Evolutionary conservation across 2,329 filamentous ascomycete genomes (phyloP).

Genomic region (Macrophomina tecta): DNA sequence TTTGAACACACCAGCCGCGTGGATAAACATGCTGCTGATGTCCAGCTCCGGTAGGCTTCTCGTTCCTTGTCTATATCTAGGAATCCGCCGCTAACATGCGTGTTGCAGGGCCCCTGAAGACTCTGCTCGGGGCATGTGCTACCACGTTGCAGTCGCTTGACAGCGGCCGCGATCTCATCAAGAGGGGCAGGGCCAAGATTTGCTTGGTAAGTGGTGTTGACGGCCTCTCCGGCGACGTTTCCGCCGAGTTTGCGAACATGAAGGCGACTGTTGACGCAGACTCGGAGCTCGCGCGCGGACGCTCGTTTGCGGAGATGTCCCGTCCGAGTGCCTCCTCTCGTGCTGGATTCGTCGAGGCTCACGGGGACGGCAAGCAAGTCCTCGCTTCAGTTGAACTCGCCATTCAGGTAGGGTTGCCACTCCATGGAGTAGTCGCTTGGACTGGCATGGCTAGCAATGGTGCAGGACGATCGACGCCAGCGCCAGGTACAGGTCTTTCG

Average conservation of each 20-base stretch:
- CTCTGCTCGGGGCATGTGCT: conserved; percentile 94
- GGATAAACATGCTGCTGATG: conserved; percentile 98
- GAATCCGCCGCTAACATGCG: no score
- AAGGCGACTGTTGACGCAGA: conserved; percentile 98
- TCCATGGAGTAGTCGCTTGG: conserved; percentile 91
- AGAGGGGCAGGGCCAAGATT: conserved; percentile 95
- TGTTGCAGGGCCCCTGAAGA: conserved; percentile 77
- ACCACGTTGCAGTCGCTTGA: conserved; percentile 97
- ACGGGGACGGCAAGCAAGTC: conserved; percentile 96
- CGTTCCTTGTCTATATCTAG: no score
- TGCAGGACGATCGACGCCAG: no score
- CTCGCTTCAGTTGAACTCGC: conserved; percentile 98
- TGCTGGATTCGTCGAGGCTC: conserved; percentile 99
- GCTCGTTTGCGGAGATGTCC: conserved; percentile 97
- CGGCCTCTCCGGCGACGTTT: conserved; percentile 98
- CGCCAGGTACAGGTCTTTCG: no score
- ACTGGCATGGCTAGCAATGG: conserved; percentile 71
- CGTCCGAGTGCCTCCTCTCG: conserved; percentile 94
- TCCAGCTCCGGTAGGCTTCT: conserved; percentile 77
- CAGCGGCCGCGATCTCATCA: conserved; percentile 97
- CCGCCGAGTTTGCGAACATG: conserved; percentile 99
- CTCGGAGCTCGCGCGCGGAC: conserved; percentile 92
- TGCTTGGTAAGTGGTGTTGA: conserved; percentile 99
- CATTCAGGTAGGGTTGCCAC: conserved; percentile 97
- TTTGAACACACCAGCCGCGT: conserved; percentile 99